Evolutionary conservation across 2,329 filamentous ascomycete genomes (phyloP).

Genomic region (Penicillium sp.): DNA sequence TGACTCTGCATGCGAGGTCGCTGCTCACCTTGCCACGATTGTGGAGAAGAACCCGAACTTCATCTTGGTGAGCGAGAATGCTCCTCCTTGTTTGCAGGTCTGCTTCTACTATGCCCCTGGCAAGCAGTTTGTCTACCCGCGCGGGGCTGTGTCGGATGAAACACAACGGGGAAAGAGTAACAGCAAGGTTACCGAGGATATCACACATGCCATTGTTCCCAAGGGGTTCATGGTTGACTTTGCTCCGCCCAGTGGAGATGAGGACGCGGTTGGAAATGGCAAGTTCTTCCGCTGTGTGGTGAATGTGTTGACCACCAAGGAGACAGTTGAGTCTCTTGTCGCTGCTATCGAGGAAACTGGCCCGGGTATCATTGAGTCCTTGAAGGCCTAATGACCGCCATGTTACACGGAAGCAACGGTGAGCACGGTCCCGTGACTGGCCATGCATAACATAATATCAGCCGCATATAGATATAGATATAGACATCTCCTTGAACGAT

Average conservation of each 20-base stretch:
- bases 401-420: neutral
- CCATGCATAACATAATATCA: neutral
- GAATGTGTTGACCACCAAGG: slow-evolving; percentile 60
- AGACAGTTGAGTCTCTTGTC: slow-evolving; percentile 64
- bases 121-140: slow-evolving; percentile 48
- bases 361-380: slow-evolving; percentile 30
- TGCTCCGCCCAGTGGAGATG: slow-evolving; percentile 53
- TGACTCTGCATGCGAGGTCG: slow-evolving; percentile 71
- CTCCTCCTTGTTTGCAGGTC: slow-evolving; percentile 86
- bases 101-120: slow-evolving; percentile 83
- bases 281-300: slow-evolving; percentile 71
- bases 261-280: slow-evolving; percentile 55
- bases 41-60: slow-evolving; percentile 62
- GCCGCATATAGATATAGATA: no score
- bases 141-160: slow-evolving; percentile 34
- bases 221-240: slow-evolving; percentile 71
- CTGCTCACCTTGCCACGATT: slow-evolving; percentile 64
- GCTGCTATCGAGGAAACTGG: slow-evolving; percentile 56
- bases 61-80: slow-evolving; percentile 69
- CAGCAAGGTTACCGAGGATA: slow-evolving; percentile 55
- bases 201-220: slow-evolving; percentile 55
- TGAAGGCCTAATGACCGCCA: slow-evolving; percentile 19
- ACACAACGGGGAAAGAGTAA: slow-evolving; percentile 48
- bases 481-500: neutral
- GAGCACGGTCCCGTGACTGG: neutral